phyloP scores from a whole-genome alignment of 805 yeast species.

The Komagataella mondaviorum region DNA sequence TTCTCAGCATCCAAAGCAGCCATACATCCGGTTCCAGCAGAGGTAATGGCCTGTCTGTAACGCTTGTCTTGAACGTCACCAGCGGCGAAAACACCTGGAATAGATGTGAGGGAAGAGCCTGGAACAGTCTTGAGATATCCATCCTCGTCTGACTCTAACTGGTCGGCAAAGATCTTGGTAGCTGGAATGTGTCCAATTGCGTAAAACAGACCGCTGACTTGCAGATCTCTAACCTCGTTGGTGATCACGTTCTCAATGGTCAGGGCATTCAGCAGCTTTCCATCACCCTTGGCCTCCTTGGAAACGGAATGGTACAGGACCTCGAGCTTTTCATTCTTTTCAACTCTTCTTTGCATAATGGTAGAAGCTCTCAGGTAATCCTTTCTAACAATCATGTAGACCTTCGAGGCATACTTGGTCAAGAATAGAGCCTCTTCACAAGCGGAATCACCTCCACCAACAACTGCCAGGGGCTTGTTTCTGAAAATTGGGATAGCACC shows the following conservation, averaged over 20 bases:
- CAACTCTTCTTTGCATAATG: conserved; percentile 92
- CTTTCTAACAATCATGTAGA: conserved; percentile 84
- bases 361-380: conserved; percentile 90
- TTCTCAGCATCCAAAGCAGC: conserved; percentile 95
- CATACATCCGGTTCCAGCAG: conserved; percentile 99
- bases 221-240: conserved; percentile 51
- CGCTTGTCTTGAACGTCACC: conserved; percentile 97
- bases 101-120: conserved; percentile 76
- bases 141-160: conserved; percentile 70
- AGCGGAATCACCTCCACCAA: conserved; percentile 99
- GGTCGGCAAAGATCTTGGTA: conserved; percentile 64
- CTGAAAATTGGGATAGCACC: conserved; percentile 99
- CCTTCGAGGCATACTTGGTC: conserved; percentile 97
- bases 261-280: conserved; percentile 60
- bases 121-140: conserved; percentile 88
- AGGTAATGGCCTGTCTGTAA: conserved; percentile 97
- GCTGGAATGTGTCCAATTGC: conserved; percentile 98
- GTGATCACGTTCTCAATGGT: conserved; percentile 60
- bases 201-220: conserved; percentile 87
- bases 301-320: conserved; percentile 79
- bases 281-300: conserved; percentile 87
- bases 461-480: conserved; percentile 92
- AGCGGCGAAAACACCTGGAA: conserved; percentile 92
- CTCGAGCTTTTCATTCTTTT: conserved; percentile 78
- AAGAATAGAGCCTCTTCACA: conserved; percentile 97